These are phyloP conservation scores for Trifolium fragiferum DNA, from an alignment of 306 rosid species.

Conservation along the genomic window DNA sequence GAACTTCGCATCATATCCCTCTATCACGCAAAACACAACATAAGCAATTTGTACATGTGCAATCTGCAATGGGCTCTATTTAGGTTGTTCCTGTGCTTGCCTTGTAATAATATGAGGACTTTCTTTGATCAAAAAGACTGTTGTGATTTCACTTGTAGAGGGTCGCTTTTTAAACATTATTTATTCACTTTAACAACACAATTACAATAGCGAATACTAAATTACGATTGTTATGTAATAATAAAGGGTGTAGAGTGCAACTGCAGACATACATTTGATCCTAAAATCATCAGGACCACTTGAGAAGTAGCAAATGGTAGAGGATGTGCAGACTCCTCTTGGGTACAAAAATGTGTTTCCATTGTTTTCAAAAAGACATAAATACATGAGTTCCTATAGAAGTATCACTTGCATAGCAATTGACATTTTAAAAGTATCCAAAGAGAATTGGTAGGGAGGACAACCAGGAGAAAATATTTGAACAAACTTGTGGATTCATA, in stretches of 20 bases:
- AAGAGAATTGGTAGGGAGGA: constrained; percentile 2
- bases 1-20: no score
- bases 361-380: constrained; percentile 14
- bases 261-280: background rate
- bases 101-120: no score
- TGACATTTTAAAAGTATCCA: background rate
- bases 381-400: background rate
- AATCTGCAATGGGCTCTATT: no score
- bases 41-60: no score
- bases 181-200: no score
- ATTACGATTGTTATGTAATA: background rate
- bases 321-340: background rate
- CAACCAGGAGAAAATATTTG: constrained; percentile 4
- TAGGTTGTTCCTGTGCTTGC: no score
- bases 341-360: background rate
- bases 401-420: background rate
- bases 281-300: constrained; percentile 1
- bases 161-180: no score
- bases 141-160: no score
- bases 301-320: background rate
- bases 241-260: background rate
- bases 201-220: background rate
- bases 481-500: constrained; percentile 24
- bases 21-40: no score
- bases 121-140: no score